phyloP scores from a whole-genome alignment of 768 basidiomycete species.

The Panaeolus papilionaceus region DNA sequence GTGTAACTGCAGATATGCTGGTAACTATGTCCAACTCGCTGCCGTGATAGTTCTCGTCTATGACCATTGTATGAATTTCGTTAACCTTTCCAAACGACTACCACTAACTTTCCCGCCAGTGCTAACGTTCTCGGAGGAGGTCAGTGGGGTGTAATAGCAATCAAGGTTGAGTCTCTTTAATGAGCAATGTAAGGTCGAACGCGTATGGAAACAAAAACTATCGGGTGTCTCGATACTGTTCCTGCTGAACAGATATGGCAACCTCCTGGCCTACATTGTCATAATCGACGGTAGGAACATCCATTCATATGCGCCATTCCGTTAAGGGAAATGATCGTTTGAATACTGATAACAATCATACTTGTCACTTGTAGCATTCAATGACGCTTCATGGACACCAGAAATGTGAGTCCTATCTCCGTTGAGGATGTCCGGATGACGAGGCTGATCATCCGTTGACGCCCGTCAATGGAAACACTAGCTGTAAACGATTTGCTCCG shows the following conservation, averaged over 20 bases:
- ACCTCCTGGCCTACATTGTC: constrained; percentile 29
- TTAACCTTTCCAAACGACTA: background rate
- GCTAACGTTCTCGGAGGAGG: constrained; percentile 5
- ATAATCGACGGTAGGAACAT: constrained; percentile 29
- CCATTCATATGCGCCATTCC: background rate
- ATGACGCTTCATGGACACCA: background rate
- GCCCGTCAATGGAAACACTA: background rate
- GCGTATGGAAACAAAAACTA: constrained; percentile 32
- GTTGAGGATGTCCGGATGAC: background rate
- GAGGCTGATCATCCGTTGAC: too few relatives aligned
- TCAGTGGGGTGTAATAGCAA: background rate
- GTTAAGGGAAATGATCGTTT: background rate
- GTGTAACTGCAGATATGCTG: background rate
- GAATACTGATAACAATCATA: background rate
- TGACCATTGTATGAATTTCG: background rate
- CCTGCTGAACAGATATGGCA: constrained; percentile 34
- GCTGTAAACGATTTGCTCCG: constrained; percentile 29
- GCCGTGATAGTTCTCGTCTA: constrained; percentile 2
- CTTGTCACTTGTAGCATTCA: background rate
- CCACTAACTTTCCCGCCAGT: background rate
- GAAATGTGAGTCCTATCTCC: constrained; percentile 1
- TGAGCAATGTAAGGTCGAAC: constrained; percentile 23
- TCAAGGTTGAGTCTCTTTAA: background rate
- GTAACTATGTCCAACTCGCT: constrained; percentile 1
- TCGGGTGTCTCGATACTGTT: constrained; percentile 28